Base-by-base conservation (phyloP, 2,329 filamentous ascomycete genomes). In the Colletotrichum tabaci region DNA sequence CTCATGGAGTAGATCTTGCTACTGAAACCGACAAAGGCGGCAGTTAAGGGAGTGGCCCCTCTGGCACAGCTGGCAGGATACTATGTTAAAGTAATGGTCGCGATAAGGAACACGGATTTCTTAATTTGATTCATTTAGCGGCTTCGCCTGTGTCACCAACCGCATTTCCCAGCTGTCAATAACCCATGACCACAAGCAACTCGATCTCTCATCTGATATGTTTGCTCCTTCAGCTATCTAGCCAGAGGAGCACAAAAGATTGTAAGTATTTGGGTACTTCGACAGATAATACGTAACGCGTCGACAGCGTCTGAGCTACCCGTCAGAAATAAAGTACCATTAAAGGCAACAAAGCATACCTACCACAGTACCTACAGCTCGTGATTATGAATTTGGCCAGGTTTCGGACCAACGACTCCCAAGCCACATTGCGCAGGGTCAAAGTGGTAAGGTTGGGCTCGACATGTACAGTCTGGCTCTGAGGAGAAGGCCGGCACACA, bases 1-100 rank as follows among this genome's bases (percentile, higher is more conserved):
- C 47, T 72, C 1, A 70, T 70, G 53, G 18, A 70, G 6, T 21
- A 64, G 23, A 30, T 65, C 44, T 35, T 16, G 12, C 40, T 40
- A 8, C 7, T 6, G 8, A 42, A 44, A 10, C n/a, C 30, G 21
- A 58, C 9, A 18, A 10, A 18, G 38, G n/a, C 61, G 9, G 30
- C 9, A 5, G 9, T 5, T 4, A 7, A 10, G 15, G n/a, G 18
- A 6, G 2, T 10, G 8, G 2, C 4, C 8, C 9, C 35, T 42
- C 15, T 8, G 46, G 13, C 26, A 13, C 1, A 40, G n/a, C 3
- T 30, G 21, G 35, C 8, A 10, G 4, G 9, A 8, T 12, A 30
- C 2, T 23, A n/a, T 16, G 6, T 21, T 16, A 12, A 15, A n/a
- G n/a, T 21, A 10, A 50, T 53, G 4, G 10, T 18, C 18, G 55